A percentile compares a stretch with the other conserved stretches of the same genome.
These are phyloP conservation scores for Pyrus communis DNA, from an alignment of 306 rosid genomes.

Conservation along the genomic window DNA sequence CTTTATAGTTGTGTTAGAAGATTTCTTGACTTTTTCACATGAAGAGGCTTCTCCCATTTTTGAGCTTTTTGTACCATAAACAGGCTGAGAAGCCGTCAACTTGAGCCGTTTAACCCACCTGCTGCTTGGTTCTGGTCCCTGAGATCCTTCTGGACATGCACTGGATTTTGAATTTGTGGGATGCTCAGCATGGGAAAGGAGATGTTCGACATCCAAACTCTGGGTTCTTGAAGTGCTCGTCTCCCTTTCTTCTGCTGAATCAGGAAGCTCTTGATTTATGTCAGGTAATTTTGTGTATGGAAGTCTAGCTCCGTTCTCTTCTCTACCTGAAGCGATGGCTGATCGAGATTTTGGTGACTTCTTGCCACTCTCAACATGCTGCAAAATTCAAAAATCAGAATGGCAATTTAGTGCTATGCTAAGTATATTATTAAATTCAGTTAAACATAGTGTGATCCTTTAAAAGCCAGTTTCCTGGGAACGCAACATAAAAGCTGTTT, in stretches of 20 bases:
- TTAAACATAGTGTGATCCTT: conserved; percentile 2
- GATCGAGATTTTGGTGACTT: conserved; percentile 29
- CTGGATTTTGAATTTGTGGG: conserved; percentile 34
- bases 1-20: conserved; percentile 25
- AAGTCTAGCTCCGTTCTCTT: conserved; percentile 24
- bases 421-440: conserved; percentile 7
- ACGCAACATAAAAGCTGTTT: neutral
- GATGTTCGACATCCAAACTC: conserved; percentile 59
- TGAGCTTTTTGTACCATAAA: conserved; percentile 43
- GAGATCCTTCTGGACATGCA: conserved; percentile 21
- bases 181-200: conserved; percentile 52
- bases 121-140: conserved; percentile 46
- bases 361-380: conserved; percentile 43
- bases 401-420: conserved; percentile 15
- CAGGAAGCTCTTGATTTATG: conserved; percentile 46
- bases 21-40: conserved; percentile 25
- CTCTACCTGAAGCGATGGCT: conserved; percentile 30
- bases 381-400: conserved; percentile 26
- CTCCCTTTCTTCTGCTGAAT: conserved; percentile 50
- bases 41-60: conserved; percentile 47
- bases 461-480: conserved; percentile 11
- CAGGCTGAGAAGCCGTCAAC: conserved; percentile 34
- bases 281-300: conserved; percentile 27
- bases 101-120: conserved; percentile 81
- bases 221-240: conserved; percentile 75